phyloP scores from a whole-genome alignment of 768 basidiomycete species.

The Leucosporidium yakuticum region DNA sequence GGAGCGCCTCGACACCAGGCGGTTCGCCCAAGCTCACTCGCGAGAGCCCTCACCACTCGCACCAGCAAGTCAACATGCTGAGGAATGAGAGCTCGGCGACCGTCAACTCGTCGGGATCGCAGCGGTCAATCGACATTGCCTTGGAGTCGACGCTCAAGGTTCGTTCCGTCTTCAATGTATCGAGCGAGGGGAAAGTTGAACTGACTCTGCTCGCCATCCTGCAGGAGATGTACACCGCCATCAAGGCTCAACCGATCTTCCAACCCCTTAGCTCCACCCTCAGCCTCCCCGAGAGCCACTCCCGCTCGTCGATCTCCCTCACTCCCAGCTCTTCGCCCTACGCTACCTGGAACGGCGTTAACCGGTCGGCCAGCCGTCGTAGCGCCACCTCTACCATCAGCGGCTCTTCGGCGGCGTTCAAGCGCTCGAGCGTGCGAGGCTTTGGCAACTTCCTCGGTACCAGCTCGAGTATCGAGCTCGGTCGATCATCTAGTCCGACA shows the following conservation, averaged over 20 bases:
- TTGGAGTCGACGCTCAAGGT: conserved; percentile 84
- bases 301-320: conserved; percentile 28
- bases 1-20: neutral
- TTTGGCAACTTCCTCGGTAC: conserved; percentile 70
- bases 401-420: conserved; percentile 56
- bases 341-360: conserved; percentile 33
- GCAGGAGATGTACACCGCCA: conserved; percentile 88
- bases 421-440: conserved; percentile 87
- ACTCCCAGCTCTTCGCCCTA: conserved; percentile 34
- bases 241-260: conserved; percentile 51
- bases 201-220: neutral
- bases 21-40: conserved; percentile 2
- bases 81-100: conserved; percentile 15
- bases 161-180: conserved; percentile 22
- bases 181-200: conserved; percentile 5
- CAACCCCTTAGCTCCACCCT: conserved; percentile 17
- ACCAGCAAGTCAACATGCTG: conserved; percentile 48
- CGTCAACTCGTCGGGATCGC: conserved; percentile 7
- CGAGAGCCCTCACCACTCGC: neutral
- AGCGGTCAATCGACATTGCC: conserved; percentile 52
- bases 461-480: conserved; percentile 56
- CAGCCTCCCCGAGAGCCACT: neutral
- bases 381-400: conserved; percentile 33
- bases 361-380: conserved; percentile 52
- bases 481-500: conserved; percentile 82